phyloP scores from a whole-genome alignment of 768 basidiomycete species.

The Sistotremastrum niveocremeum region DNA sequence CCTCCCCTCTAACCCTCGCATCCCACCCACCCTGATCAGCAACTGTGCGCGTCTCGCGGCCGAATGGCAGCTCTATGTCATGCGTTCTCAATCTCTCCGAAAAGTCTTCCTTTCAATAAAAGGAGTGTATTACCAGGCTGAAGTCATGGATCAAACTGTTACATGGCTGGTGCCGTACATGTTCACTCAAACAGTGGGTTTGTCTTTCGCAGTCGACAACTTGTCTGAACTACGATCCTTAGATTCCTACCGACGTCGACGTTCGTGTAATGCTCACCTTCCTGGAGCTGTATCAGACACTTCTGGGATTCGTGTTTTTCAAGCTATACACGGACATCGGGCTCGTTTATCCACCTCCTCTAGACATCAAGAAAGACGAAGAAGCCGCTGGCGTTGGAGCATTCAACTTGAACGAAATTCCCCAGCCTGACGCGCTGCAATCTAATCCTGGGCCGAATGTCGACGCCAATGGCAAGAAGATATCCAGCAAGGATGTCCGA shows the following conservation, averaged over 20 bases:
- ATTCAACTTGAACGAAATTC: constrained; percentile 50
- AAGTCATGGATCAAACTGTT: constrained; percentile 82
- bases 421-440: constrained; percentile 15
- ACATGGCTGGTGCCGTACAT: constrained; percentile 97
- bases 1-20: constrained; percentile 71
- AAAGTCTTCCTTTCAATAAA: constrained; percentile 96
- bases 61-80: constrained; percentile 95
- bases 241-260: constrained; percentile 94
- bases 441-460: constrained; percentile 17
- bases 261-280: constrained; percentile 97
- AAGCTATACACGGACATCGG: constrained; percentile 95
- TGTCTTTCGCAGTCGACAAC: not conserved
- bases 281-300: constrained; percentile 92
- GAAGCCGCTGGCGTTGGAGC: constrained; percentile 80
- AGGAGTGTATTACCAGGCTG: constrained; percentile 95
- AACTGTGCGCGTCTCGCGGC: constrained; percentile 83
- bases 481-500: constrained; percentile 43
- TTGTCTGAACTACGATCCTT: constrained; percentile 5
- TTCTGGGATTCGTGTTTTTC: constrained; percentile 92
- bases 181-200: constrained; percentile 82
- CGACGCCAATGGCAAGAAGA: constrained; percentile 26
- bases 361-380: constrained; percentile 76
- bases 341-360: constrained; percentile 87
- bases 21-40: constrained; percentile 73
- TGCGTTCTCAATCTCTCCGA: constrained; percentile 71